These are phyloP conservation scores for Bocquillonia castaneifolia DNA, from an alignment of 441 rosid genomes.

Conservation along the genomic window DNA sequence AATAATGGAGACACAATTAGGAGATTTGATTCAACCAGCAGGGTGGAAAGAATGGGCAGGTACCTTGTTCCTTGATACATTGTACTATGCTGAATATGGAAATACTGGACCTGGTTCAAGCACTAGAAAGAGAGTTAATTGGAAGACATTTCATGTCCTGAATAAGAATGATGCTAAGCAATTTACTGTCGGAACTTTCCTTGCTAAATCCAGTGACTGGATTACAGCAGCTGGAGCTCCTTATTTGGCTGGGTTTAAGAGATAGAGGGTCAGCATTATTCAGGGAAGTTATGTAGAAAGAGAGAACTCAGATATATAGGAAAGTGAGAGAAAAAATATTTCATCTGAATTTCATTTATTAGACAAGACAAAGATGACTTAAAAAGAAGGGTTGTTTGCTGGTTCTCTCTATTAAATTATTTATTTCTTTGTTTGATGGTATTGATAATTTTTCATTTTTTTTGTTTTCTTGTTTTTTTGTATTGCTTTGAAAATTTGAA, in stretches of 20 bases:
- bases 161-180: slow-evolving; percentile 13
- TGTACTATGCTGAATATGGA: slow-evolving; percentile 26
- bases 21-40: slow-evolving; percentile 25
- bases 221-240: slow-evolving; percentile 15
- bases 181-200: slow-evolving; percentile 17
- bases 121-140: slow-evolving; percentile 18
- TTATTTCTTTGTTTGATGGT: neutral
- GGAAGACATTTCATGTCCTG: slow-evolving; percentile 28
- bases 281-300: neutral
- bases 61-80: slow-evolving; percentile 14
- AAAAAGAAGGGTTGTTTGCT: neutral
- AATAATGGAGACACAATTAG: slow-evolving; percentile 24
- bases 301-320: neutral
- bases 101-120: slow-evolving; percentile 25
- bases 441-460: neutral
- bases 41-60: slow-evolving; percentile 31
- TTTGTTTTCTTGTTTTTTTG: neutral
- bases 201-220: slow-evolving; percentile 12
- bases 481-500: neutral
- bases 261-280: neutral
- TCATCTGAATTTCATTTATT: too few relatives aligned
- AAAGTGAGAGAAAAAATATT: too few relatives aligned
- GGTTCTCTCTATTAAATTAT: neutral
- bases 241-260: slow-evolving; percentile 12
- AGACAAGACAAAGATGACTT: neutral